Conservation (phyloP, 495 filamentous ascomycete genomes). For the Aspergillus homomorphus region DNA sequence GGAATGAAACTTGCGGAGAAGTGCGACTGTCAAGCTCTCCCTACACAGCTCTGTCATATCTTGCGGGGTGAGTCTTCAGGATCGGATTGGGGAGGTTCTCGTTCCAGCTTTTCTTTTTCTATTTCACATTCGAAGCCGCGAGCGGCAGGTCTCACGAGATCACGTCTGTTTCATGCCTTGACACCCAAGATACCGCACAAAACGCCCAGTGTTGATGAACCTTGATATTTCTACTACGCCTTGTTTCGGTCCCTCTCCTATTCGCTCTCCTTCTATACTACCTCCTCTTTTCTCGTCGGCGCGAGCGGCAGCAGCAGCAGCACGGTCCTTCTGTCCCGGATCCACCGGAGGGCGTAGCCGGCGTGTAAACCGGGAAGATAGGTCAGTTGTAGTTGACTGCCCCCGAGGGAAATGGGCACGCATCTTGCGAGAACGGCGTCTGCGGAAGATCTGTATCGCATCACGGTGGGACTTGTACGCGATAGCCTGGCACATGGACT, state of each 20-base stretch:
- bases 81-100: slow-evolving; percentile 14
- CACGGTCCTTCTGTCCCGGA: not conserved
- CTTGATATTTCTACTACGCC: slow-evolving; percentile 14
- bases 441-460: slow-evolving; percentile 9
- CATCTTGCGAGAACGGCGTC: not conserved
- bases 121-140: slow-evolving; percentile 18
- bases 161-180: slow-evolving; percentile 29
- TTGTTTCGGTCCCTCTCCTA: slow-evolving; percentile 4
- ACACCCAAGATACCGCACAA: slow-evolving; percentile 27
- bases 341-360: not conserved
- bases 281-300: not conserved
- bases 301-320: not conserved
- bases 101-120: slow-evolving; percentile 13
- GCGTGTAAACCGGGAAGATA: not conserved
- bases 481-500: not conserved
- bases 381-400: not conserved
- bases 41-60: slow-evolving; percentile 9
- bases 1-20: slow-evolving; percentile 3
- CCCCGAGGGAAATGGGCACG: not conserved
- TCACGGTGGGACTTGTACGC: not conserved
- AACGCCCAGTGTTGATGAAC: slow-evolving; percentile 27
- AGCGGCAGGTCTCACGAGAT: slow-evolving; percentile 27
- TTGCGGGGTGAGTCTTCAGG: slow-evolving; percentile 11
- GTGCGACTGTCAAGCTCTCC: not conserved
- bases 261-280: slow-evolving; percentile 4